Conservation (phyloP, 2,329 filamentous ascomycete species). For the Neofusicoccum ribis region DNA sequence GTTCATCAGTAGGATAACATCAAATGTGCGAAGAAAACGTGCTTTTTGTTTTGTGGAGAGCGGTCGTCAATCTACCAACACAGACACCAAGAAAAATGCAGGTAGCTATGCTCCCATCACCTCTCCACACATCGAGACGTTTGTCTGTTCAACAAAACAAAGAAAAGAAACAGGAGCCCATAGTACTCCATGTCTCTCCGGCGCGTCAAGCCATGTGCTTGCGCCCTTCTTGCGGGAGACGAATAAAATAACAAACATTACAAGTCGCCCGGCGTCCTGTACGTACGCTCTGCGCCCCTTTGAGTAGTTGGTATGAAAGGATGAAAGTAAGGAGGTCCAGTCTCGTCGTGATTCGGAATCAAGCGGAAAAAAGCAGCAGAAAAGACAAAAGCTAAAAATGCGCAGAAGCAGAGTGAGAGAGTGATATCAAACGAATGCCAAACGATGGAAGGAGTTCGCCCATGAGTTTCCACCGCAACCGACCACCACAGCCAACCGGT, state of each 20-base stretch:
- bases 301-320: neutral
- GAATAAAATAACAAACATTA: slow-evolving; percentile 14
- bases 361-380: neutral
- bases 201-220: neutral
- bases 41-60: slow-evolving; percentile 1
- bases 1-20: neutral
- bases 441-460: slow-evolving; percentile 15
- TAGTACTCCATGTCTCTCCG: neutral
- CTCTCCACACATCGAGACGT: neutral
- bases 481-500: slow-evolving; percentile 2
- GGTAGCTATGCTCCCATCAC: neutral
- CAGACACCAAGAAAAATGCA: neutral
- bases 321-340: slow-evolving; percentile 11
- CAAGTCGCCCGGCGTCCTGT: slow-evolving; percentile 18
- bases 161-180: neutral
- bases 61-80: slow-evolving; percentile 6
- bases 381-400: neutral
- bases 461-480: slow-evolving; percentile 9
- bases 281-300: slow-evolving; percentile 7
- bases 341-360: slow-evolving; percentile 18
- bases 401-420: slow-evolving; percentile 8
- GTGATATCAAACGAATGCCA: slow-evolving; percentile 17
- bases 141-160: neutral
- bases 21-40: neutral
- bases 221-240: neutral